Percentiles rank a stretch among this genome's conserved stretches.
Conservation (phyloP, 176 grass and related monocot species). For the Canna indica region DNA sequence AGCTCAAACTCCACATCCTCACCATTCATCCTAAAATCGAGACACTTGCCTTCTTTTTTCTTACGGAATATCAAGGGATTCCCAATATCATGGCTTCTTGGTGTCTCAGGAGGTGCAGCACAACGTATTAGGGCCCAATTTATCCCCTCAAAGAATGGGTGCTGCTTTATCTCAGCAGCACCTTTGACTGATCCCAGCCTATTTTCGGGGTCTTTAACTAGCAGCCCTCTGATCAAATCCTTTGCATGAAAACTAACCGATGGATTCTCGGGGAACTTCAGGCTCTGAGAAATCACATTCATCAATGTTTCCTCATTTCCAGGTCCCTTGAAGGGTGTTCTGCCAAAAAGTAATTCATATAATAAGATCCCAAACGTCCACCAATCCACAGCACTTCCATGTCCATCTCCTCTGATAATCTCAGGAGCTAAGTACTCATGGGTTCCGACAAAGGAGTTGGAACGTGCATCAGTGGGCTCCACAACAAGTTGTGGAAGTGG, state of each 20-base stretch:
- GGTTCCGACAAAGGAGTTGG: conserved; percentile 69
- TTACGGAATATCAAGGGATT: conserved; percentile 28
- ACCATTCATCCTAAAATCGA: conserved; percentile 37
- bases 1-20: conserved; percentile 61
- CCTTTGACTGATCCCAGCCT: conserved; percentile 47
- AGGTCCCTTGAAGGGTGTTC: conserved; percentile 59
- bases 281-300: conserved; percentile 61
- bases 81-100: conserved; percentile 30
- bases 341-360: conserved; percentile 62
- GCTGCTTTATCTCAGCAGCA: conserved; percentile 72
- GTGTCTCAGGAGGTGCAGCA: conserved; percentile 47
- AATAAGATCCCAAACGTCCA: conserved; percentile 68
- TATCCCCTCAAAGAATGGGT: conserved; percentile 61
- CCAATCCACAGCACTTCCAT: conserved; percentile 73
- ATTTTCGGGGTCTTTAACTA: conserved; percentile 62
- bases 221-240: conserved; percentile 55
- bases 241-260: conserved; percentile 38
- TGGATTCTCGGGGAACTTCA: conserved; percentile 48
- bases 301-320: conserved; percentile 61
- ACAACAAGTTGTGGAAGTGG: conserved; percentile 56
- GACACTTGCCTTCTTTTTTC: conserved; percentile 66
- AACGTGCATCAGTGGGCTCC: conserved; percentile 49
- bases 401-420: conserved; percentile 75
- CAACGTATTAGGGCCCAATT: conserved; percentile 65
- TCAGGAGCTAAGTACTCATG: conserved; percentile 69